Evolutionary conservation across 352 stramenopile genomes (phyloP), one percentile per base, ranked within the genome.

Genomic region (Phytophthora litchii): DNA sequence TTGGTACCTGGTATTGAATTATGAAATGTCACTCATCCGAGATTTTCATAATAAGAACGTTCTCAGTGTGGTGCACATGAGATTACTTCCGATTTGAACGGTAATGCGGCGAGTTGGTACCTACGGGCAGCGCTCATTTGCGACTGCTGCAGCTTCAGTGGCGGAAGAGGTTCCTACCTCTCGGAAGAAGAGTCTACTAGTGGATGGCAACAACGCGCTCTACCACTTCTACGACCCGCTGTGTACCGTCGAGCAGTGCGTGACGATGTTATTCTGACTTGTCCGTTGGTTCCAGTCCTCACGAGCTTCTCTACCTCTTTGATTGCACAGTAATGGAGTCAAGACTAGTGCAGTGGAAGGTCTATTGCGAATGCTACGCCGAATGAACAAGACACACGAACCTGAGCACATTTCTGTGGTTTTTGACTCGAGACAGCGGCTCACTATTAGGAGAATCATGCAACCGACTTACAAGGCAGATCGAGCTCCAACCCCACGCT

Each of bases 191-290:
- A 76, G 63, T 36, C 5, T 87, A 34, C 54, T 89, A 16, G 65
- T 89, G 17, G 80, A 89, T 32, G 80, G 80, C 45, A 89, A 89
- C 61, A 89, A 89, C 54, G 38, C 70, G 16, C 70, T 88, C 20
- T 76, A 89, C 52, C 67, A 83, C 61, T 86, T 76, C 45, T 89
- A 77, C 67, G 69, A 88, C 27, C 67, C 77, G 19, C 48, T 76
- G 34, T 72, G 27, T 7, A 60, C 50, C 8, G 54, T 60, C 35
- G 61, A 75, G 53, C 57, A 66, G 78, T 88, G 50, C 31, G 62
- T 65, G 17, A 21, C 0, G 35, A 50, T 45, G 14, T 14, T 20
- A 54, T 50, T 35, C 3, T 50, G 7, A n/a, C 41, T 44, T 52
- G 20, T 25, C 8, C 11, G 2, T 43, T 51, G 34, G 12, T 45